Percentiles rank a stretch among this genome's conserved stretches.
These are phyloP conservation scores for Nigrospora oryzae DNA, from an alignment of 2,329 filamentous ascomycete genomes.

Conservation along the genomic window DNA sequence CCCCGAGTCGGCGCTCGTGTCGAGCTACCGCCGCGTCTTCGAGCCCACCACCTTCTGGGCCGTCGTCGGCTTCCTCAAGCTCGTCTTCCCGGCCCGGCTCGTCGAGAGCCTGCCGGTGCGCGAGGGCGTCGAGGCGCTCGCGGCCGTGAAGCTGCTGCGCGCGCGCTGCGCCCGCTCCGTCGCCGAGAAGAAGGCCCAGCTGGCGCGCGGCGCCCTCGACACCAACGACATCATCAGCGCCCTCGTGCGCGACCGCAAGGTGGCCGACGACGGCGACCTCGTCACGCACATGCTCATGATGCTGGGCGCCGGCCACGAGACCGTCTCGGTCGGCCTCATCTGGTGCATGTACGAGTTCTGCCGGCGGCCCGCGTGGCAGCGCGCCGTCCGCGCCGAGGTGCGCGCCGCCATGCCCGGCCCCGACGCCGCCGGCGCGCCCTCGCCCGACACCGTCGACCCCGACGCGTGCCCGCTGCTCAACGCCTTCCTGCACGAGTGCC, in stretches of 20 bases:
- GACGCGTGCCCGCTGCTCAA: constrained; percentile 8
- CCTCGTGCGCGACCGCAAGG: constrained; percentile 6
- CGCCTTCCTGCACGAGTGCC: constrained; percentile 7
- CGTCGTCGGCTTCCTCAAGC: constrained; percentile 6
- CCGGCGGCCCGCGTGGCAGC: constrained; percentile 6
- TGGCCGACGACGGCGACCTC: constrained; percentile 6
- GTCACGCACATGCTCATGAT: constrained; percentile 9
- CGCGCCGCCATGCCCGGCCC: constrained; percentile 8
- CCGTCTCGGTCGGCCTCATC: constrained; percentile 8
- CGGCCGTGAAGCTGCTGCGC: not conserved
- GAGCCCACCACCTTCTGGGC: constrained; percentile 6
- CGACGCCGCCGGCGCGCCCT: constrained; percentile 1
- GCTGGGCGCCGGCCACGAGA: constrained; percentile 10
- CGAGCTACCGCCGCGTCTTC: constrained; percentile 7
- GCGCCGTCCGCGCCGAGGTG: constrained; percentile 6
- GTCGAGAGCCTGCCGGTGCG: constrained; percentile 1
- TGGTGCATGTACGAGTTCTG: constrained; percentile 9
- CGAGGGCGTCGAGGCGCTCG: not conserved
- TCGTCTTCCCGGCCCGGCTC: constrained; percentile 1
- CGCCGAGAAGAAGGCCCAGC: constrained; percentile 2
- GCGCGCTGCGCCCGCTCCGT: constrained; percentile 1
- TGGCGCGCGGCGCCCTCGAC: constrained; percentile 4
- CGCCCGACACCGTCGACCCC: constrained; percentile 4
- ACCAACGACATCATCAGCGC: constrained; percentile 4
- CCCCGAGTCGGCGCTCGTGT: constrained; percentile 6